Conservation (phyloP, 768 basidiomycete genomes). For the Lactifluus volemus region DNA sequence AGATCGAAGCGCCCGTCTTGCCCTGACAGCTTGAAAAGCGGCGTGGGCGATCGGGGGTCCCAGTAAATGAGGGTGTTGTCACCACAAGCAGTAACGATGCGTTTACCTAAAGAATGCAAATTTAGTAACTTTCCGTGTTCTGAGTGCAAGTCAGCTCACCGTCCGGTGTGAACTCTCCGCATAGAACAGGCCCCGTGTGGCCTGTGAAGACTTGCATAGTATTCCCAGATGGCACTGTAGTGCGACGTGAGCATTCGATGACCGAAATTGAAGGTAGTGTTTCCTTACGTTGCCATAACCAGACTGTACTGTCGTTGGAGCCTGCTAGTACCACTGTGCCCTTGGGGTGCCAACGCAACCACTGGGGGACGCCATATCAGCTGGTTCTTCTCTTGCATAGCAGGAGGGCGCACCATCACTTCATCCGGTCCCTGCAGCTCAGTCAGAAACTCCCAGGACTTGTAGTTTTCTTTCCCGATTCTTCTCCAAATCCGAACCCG, state of each 20-base stretch:
- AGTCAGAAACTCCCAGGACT: conserved; percentile 89
- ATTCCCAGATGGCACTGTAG: conserved; percentile 84
- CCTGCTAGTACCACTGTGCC: conserved; percentile 84
- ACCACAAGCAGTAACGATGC: conserved; percentile 78
- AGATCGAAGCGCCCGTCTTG: conserved; percentile 68
- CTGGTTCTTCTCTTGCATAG: neutral
- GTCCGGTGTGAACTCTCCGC: conserved; percentile 88
- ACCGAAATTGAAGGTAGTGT: neutral
- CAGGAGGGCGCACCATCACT: conserved; percentile 61
- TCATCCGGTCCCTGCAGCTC: conserved; percentile 93
- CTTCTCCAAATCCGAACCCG: conserved; percentile 87
- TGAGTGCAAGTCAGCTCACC: conserved; percentile 35
- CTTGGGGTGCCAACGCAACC: conserved; percentile 94
- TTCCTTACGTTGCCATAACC: conserved; percentile 93
- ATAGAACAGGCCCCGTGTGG: conserved; percentile 75
- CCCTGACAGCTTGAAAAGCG: conserved; percentile 72
- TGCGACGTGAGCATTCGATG: neutral
- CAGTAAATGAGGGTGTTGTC: conserved; percentile 80
- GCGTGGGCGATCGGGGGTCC: conserved; percentile 76
- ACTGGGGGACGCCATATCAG: conserved; percentile 41
- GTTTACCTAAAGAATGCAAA: conserved; percentile 50
- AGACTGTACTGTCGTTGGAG: conserved; percentile 86
- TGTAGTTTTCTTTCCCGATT: conserved; percentile 65
- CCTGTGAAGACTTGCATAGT: conserved; percentile 96
- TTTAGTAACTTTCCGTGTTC: neutral